Evolutionary conservation across 306 rosid genomes (phyloP), one percentile per base, ranked within the genome.

Genomic region (Gillenia trifoliata): DNA sequence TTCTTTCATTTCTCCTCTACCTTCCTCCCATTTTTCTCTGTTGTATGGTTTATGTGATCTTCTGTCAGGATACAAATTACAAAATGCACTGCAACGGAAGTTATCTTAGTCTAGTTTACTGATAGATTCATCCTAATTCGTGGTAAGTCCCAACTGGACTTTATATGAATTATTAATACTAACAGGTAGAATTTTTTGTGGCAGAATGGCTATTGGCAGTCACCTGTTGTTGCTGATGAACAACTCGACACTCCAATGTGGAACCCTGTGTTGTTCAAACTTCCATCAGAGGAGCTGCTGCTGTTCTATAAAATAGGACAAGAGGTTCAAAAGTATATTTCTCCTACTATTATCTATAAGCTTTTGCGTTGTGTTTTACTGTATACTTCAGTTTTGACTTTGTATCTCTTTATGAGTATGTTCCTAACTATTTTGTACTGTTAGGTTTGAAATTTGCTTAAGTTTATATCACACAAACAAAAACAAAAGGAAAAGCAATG

Each of bases 261-360:
- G 98, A 93, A 93, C 62, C 98, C 97, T 30, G 97, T 89, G 17
- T 70, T 93, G 75, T 91, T 89, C 79, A 93, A 87, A 76, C 97
- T 93, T 80, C 92, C 97, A 36, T 89, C 98, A 34, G 85, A 88
- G 40, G 98, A 72, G 90, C 59, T 91, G 64, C 96, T 93, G 82
- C 84, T 93, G 60, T 93, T 93, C 83, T 93, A 91, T 79, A 93
- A 82, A 79, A 84, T 91, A 77, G 97, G 98, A 59, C 92, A 77
- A 79, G 93, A 89, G 2, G 97, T 93, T 80, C 91, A 93, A 76
- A 91, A 86, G 97, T 93, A 88, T 78, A 62, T 66, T 67, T 68
- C 2, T 76, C 54, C 62, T 66, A 62, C 28, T 52, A 36, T 28
- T 57, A 30, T n/a, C 57, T 68, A 26, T 19, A 33, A 45, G 22